Percentiles rank a stretch among this genome's conserved stretches.
Conservation (phyloP, 73 alveolate species). For the Symbiodinium pilosum region DNA sequence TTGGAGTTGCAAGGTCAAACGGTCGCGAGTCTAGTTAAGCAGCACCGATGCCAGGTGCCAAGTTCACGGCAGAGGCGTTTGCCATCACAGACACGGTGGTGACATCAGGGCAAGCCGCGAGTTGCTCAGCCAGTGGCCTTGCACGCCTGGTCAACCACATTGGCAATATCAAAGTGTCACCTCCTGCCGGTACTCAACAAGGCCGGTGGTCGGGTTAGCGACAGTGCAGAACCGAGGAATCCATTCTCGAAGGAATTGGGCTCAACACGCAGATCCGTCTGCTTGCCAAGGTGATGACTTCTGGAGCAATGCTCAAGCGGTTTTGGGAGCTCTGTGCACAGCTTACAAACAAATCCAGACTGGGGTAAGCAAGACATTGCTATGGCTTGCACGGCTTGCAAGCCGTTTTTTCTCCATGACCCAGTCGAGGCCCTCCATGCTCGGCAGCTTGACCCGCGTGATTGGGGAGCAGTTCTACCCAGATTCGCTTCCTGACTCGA, state of each 20-base stretch:
- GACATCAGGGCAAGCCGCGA: not conserved
- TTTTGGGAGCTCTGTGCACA: not conserved
- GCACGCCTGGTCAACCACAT: too few relatives aligned
- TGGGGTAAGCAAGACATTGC: too few relatives aligned
- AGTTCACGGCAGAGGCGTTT: not conserved
- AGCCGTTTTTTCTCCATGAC: too few relatives aligned
- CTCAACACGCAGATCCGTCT: too few relatives aligned
- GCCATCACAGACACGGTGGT: not conserved
- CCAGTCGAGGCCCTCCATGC: slow-evolving; percentile 78
- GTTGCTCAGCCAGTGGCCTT: not conserved
- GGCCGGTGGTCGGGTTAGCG: not conserved
- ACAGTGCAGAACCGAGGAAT: not conserved
- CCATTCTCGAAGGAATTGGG: not conserved
- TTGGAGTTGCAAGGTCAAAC: too few relatives aligned
- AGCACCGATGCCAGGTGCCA: too few relatives aligned
- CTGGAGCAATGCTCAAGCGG: slow-evolving; percentile 31
- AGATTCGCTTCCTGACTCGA: slow-evolving; percentile 27
- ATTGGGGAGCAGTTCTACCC: slow-evolving; percentile 53
- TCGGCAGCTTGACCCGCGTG: slow-evolving; percentile 56
- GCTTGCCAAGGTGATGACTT: slow-evolving; percentile 43
- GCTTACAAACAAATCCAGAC: not conserved
- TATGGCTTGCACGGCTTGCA: too few relatives aligned
- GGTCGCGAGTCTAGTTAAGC: too few relatives aligned
- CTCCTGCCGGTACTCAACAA: not conserved
- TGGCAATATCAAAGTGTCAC: too few relatives aligned